A percentile compares a stretch with the other conserved stretches of the same genome.
Conservation (phyloP, 257 asterid species). For the Solanum sitiens region DNA sequence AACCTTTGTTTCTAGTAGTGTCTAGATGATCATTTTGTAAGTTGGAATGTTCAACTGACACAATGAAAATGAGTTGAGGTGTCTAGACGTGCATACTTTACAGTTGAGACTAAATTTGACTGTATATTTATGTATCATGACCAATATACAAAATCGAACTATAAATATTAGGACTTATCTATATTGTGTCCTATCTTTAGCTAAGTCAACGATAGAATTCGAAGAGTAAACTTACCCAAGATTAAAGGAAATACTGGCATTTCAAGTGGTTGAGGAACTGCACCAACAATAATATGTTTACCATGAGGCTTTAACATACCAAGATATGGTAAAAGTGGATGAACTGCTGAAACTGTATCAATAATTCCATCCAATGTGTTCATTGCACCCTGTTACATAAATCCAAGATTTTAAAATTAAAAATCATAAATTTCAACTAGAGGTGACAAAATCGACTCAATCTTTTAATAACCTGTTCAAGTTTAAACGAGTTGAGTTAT, state of each 20-base stretch:
- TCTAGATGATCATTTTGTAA: background rate
- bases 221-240: conserved; percentile 5
- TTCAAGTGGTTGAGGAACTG: conserved; percentile 27
- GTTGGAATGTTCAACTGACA: background rate
- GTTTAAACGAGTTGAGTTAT: background rate
- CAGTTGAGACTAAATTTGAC: background rate
- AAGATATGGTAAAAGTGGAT: conserved; percentile 20
- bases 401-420: background rate
- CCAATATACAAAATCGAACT: background rate
- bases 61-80: background rate
- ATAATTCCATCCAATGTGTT: conserved; percentile 36
- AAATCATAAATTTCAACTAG: background rate
- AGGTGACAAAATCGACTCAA: background rate
- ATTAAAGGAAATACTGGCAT: conserved; percentile 19
- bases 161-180: background rate
- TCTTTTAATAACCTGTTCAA: background rate
- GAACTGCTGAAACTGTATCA: conserved; percentile 28
- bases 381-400: conserved; percentile 12
- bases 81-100: background rate
- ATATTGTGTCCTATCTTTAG: background rate
- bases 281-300: conserved; percentile 27
- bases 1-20: background rate
- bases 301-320: conserved; percentile 29
- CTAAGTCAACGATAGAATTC: background rate
- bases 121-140: background rate